Conservation (phyloP, 305 asterid genomes). For the Petunia hybrid region DNA sequence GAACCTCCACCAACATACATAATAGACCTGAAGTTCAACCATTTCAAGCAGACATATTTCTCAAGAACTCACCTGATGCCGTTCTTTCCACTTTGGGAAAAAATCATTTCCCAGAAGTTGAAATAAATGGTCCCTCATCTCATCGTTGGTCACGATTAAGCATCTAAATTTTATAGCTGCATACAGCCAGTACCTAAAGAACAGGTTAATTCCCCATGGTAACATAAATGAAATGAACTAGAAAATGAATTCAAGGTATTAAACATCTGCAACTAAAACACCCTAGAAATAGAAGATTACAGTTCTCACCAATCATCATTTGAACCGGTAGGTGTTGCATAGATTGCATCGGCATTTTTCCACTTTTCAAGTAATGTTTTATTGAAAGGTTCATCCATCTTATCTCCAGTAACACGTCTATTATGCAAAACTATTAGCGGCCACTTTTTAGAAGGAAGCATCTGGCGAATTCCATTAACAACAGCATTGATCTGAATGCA, state of each 20-base stretch:
- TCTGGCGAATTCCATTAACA: conserved; percentile 83
- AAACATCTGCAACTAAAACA: not conserved
- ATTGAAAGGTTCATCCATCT: conserved; percentile 72
- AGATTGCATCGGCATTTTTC: conserved; percentile 77
- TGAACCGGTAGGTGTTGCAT: conserved; percentile 96
- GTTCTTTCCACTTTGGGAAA: conserved; percentile 93
- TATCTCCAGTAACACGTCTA: conserved; percentile 73
- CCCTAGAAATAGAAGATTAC: conserved; percentile 23
- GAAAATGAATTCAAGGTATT: conserved; percentile 12
- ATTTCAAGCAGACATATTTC: conserved; percentile 5
- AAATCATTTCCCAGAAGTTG: conserved; percentile 88
- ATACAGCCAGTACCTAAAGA: conserved; percentile 90
- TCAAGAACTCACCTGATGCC: conserved; percentile 75
- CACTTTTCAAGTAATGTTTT: conserved; percentile 67
- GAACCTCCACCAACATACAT: conserved; percentile 11
- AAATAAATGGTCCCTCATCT: conserved; percentile 92
- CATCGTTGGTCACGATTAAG: conserved; percentile 83
- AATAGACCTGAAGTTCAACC: not conserved
- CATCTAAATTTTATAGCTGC: conserved; percentile 84
- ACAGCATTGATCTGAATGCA: conserved; percentile 68
- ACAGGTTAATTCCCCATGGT: conserved; percentile 33
- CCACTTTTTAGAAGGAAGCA: conserved; percentile 86
- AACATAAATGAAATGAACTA: conserved; percentile 26
- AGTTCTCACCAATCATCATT: conserved; percentile 87
- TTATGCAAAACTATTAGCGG: conserved; percentile 81